Percentiles rank a stretch among this genome's conserved stretches.
Evolutionary conservation across 495 filamentous ascomycete genomes (phyloP).

Genomic region (Venustampulla echinocandica): DNA sequence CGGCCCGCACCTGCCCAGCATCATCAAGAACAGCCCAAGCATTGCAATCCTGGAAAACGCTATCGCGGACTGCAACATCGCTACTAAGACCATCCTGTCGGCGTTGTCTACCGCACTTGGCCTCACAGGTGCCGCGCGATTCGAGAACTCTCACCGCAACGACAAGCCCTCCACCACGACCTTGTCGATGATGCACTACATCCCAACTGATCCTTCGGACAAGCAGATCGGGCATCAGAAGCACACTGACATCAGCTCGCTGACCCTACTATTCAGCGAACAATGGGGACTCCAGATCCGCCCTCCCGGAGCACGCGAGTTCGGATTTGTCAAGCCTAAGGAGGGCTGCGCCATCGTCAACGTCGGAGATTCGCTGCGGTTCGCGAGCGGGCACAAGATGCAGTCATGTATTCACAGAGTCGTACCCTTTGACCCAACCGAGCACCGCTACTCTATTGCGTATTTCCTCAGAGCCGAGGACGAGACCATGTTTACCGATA

Average conservation of each 20-base stretch:
- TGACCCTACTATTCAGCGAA: conserved; percentile 48
- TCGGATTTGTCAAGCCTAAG: conserved; percentile 44
- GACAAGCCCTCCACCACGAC: conserved; percentile 39
- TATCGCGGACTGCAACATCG: conserved; percentile 40
- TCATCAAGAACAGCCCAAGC: conserved; percentile 41
- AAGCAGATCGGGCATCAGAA: conserved; percentile 42
- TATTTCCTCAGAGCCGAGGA: conserved; percentile 50
- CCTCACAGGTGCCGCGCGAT: conserved; percentile 33
- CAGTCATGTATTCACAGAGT: conserved; percentile 49
- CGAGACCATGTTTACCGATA: conserved; percentile 42
- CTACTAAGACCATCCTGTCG: conserved; percentile 43
- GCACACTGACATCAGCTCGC: conserved; percentile 51
- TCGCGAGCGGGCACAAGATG: conserved; percentile 39
- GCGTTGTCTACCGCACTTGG: conserved; percentile 38
- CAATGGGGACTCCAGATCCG: conserved; percentile 51
- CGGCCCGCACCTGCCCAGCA: conserved; percentile 33
- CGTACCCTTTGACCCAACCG: conserved; percentile 37
- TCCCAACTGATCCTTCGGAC: conserved; percentile 33
- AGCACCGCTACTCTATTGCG: conserved; percentile 49
- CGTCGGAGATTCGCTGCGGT: conserved; percentile 49
- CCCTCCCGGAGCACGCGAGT: conserved; percentile 34
- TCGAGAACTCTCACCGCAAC: conserved; percentile 46
- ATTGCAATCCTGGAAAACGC: conserved; percentile 36
- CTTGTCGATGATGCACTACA: conserved; percentile 39
- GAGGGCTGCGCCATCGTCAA: conserved; percentile 44